phyloP scores from a whole-genome alignment of 2,329 filamentous ascomycete species.

The Apiospora arundinis region DNA sequence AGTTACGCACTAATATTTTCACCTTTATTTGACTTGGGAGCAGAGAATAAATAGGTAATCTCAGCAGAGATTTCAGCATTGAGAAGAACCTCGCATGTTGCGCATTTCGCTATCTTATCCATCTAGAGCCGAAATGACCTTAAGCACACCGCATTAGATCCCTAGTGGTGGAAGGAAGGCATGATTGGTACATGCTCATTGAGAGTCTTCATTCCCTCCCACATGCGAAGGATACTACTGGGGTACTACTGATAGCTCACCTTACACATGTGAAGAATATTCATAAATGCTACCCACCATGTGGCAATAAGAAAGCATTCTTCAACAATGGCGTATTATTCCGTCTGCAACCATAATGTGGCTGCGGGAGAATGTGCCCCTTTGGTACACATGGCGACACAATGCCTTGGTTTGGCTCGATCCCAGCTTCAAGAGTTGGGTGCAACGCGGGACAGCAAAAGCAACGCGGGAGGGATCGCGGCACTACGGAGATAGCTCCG shows the following conservation, averaged over 20 bases:
- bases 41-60: no score
- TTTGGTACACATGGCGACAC: background rate
- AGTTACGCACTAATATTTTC: no score
- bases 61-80: no score
- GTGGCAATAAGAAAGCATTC: background rate
- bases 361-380: background rate
- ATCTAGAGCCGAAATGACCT: no score
- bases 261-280: background rate
- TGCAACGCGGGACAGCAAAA: background rate
- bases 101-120: no score
- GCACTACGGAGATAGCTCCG: background rate
- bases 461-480: background rate
- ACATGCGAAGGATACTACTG: no score
- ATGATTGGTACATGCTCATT: no score
- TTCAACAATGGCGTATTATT: background rate
- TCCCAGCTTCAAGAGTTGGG: background rate
- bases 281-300: background rate
- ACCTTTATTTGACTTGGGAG: no score
- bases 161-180: no score
- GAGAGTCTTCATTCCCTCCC: no score
- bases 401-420: background rate
- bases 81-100: no score
- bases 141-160: no score
- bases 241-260: background rate
- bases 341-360: background rate